Percentiles rank a stretch among this genome's conserved stretches.
Conservation (phyloP, 2,329 filamentous ascomycete genomes). For the Sporothrix globosa region DNA sequence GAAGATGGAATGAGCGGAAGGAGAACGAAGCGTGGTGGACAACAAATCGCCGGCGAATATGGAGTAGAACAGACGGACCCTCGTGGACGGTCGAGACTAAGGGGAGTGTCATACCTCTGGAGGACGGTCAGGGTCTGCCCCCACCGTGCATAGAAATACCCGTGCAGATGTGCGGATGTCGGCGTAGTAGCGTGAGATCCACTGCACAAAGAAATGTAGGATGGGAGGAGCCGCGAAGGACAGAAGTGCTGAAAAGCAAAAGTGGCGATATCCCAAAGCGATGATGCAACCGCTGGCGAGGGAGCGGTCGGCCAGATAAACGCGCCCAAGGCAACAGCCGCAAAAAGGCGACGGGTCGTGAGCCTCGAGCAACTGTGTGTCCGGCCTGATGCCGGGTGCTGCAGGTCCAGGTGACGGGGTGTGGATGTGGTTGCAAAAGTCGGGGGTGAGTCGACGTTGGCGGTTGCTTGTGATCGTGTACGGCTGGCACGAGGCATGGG, state of each 20-base stretch:
- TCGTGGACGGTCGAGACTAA: slow-evolving; percentile 3
- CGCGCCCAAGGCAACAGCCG: slow-evolving; percentile 26
- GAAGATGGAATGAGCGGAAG: not conserved
- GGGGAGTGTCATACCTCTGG: slow-evolving; percentile 19
- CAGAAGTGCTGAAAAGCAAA: slow-evolving; percentile 15
- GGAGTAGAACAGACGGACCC: slow-evolving; percentile 2
- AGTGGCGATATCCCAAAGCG: slow-evolving; percentile 21
- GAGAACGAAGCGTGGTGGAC: not conserved
- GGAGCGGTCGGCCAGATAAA: not conserved
- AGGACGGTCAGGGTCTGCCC: slow-evolving; percentile 14
- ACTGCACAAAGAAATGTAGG: slow-evolving; percentile 3
- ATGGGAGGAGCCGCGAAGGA: not conserved
- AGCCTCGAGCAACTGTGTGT: not conserved
- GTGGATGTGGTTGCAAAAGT: slow-evolving; percentile 6
- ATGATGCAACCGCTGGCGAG: slow-evolving; percentile 24
- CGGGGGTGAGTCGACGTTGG: slow-evolving; percentile 10
- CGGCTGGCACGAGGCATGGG: slow-evolving; percentile 31
- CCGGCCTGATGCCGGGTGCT: slow-evolving; percentile 7
- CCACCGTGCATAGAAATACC: slow-evolving; percentile 24
- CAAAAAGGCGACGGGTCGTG: not conserved
- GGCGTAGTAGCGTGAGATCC: slow-evolving; percentile 4
- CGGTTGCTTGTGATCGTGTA: slow-evolving; percentile 34
- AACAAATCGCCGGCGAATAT: slow-evolving; percentile 11
- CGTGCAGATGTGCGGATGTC: slow-evolving; percentile 11
- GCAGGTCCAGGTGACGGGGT: not conserved